phyloP scores from a whole-genome alignment of 306 rosid genomes.

The Delonix regia region DNA sequence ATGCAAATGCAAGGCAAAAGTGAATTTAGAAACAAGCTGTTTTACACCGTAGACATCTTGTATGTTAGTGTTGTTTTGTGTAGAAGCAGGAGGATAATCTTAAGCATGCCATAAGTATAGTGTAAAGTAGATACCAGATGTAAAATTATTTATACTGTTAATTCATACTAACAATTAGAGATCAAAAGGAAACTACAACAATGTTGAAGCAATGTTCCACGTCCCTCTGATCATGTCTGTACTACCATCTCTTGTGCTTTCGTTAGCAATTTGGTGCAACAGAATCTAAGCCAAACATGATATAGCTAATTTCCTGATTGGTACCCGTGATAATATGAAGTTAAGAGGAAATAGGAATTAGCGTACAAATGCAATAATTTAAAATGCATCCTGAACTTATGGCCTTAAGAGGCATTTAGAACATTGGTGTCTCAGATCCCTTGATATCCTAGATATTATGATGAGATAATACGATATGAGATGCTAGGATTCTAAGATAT shows the following conservation, averaged over 20 bases:
- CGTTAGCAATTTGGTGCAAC: neutral
- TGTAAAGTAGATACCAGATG: neutral
- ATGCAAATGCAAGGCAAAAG: constrained; percentile 33
- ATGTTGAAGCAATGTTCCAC: constrained; percentile 15
- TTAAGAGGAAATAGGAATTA: neutral
- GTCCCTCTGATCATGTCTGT: neutral
- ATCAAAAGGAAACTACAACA: neutral
- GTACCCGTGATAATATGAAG: neutral
- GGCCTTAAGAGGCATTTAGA: neutral
- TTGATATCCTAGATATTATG: too few species aligned
- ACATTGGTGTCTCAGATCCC: too few species aligned
- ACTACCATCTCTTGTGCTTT: constrained; percentile 17
- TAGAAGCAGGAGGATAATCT: constrained; percentile 1
- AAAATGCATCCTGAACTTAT: neutral
- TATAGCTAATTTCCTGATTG: neutral
- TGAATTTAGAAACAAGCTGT: constrained; percentile 24
- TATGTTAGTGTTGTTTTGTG: constrained; percentile 5
- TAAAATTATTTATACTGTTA: constrained; percentile 8
- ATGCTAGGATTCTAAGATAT: too few species aligned
- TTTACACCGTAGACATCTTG: neutral
- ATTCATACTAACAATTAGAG: constrained; percentile 13
- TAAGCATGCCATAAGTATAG: constrained; percentile 10
- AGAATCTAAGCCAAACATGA: constrained; percentile 18
- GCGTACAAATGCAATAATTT: neutral
- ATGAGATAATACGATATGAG: too few species aligned